Base-by-base conservation (phyloP, 495 filamentous ascomycete genomes). In the Penicillium macrosclerotiorum region DNA sequence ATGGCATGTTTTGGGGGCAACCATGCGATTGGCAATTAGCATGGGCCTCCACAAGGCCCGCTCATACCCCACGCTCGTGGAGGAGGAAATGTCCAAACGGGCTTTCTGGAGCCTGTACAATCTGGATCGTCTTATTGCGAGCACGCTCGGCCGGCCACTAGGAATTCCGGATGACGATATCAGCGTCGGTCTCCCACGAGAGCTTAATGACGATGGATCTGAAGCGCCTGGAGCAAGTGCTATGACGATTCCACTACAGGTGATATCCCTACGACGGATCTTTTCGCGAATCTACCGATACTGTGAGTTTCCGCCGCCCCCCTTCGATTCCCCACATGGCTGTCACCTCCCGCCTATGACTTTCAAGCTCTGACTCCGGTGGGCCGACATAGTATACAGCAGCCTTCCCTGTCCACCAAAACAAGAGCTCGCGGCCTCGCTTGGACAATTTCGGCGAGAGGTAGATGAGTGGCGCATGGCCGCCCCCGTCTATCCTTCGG, bases 21-120 rank as follows among this genome's bases (percentile, higher is more conserved):
- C 73, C 5, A 47, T 77, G 51, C 67, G 74, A 6, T 59, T 78
- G 8, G 65, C 74, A 1, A 72, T 71, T 8, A 76, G 75, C 47
- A 55, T 78, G 16, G 74, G 75, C 5, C 34, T 78, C 6, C 75
- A 78, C 40, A 74, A 77, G 31, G 59, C 62, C 16, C 65, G 72
- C 14, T 51, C 70, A 0, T 60, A 60, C 20, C 37, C 54, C 8
- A 73, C 54, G 31, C 35, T 69, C 25, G 51, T 60, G 1, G 65
- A 69, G 26, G 60, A 77, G 16, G 75, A 78, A 40, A 73, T 76
- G 62, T 56, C 72, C 6, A 75, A 76, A 32, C 67, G 75, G 5
- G 64, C 72, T 0, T 78, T 77, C 37, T 78, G 75, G 75, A 77
- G 72, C 51, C 60, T 76, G 1, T 78, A 78, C 42, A 75, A 73